Evolutionary conservation across 257 asterid genomes (phyloP).

Genomic region (Solanum appendiculatum): DNA sequence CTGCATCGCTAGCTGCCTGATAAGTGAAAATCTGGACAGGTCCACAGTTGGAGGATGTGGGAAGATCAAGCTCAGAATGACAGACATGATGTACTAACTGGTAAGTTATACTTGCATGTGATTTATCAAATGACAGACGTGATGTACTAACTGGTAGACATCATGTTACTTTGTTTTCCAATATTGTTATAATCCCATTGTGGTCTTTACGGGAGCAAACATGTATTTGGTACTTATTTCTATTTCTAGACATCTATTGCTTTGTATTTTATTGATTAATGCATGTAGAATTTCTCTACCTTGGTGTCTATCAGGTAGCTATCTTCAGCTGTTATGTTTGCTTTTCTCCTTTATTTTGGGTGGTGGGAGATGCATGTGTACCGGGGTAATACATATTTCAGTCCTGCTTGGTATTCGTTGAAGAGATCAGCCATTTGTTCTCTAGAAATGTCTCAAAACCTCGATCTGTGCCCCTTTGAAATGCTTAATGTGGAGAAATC

Average conservation of each 20-base stretch:
- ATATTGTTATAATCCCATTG: neutral
- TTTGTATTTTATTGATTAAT: neutral
- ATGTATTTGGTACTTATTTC: neutral
- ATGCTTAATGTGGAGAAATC: neutral
- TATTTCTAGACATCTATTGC: neutral
- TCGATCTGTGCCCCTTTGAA: neutral
- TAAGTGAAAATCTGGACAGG: conserved; percentile 29
- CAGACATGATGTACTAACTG: conserved; percentile 52
- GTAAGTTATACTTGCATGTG: conserved; percentile 22
- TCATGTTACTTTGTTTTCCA: neutral
- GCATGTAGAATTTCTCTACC: neutral
- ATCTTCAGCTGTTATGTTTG: neutral
- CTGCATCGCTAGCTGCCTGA: neutral
- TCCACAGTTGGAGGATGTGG: conserved; percentile 93
- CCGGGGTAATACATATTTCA: neutral
- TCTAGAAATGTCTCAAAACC: neutral
- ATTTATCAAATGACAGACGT: conserved; percentile 31
- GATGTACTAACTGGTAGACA: conserved; percentile 57
- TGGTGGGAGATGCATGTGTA: neutral
- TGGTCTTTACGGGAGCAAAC: neutral
- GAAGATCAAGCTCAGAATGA: conserved; percentile 93
- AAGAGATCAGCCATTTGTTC: neutral
- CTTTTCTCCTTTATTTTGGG: neutral
- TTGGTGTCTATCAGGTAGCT: neutral
- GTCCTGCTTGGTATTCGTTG: neutral